These are phyloP conservation scores for Dalbergia cultrata DNA, from an alignment of 306 rosid species.

Conservation along the genomic window DNA sequence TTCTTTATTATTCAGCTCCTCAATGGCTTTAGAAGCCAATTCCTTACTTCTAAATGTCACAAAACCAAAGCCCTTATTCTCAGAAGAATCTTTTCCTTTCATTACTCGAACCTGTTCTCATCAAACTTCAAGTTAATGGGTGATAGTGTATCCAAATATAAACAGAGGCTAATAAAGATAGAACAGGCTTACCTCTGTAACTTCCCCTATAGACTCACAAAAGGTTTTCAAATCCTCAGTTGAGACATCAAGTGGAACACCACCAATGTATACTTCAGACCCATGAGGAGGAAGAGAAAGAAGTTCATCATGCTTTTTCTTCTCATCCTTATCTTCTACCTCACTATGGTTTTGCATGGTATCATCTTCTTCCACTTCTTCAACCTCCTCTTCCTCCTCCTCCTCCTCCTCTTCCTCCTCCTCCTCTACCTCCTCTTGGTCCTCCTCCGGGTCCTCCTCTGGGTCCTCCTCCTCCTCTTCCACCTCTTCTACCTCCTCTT, in stretches of 20 bases:
- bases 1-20: conserved; percentile 74
- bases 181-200: conserved; percentile 68
- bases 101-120: conserved; percentile 85
- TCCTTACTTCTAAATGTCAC: conserved; percentile 84
- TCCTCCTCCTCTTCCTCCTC: conserved; percentile 64
- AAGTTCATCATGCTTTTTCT: conserved; percentile 79
- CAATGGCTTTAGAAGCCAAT: conserved; percentile 90
- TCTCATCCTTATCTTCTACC: conserved; percentile 68
- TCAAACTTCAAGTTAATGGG: conserved; percentile 42
- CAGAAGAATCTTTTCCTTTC: conserved; percentile 82
- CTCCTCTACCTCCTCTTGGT: conserved; percentile 59
- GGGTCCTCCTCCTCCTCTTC: conserved; percentile 52
- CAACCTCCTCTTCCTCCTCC: conserved; percentile 71
- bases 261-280: conserved; percentile 95
- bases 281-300: conserved; percentile 98
- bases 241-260: conserved; percentile 79
- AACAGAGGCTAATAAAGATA: conserved; percentile 29
- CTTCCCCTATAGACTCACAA: conserved; percentile 84
- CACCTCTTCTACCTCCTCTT: conserved; percentile 59
- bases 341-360: conserved; percentile 46
- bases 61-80: conserved; percentile 89
- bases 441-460: conserved; percentile 61
- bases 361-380: conserved; percentile 69
- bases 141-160: conserved; percentile 14
- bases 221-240: conserved; percentile 76